Conservation (phyloP, 2,329 filamentous ascomycete genomes). For the Aureobasidium leucospermi region DNA sequence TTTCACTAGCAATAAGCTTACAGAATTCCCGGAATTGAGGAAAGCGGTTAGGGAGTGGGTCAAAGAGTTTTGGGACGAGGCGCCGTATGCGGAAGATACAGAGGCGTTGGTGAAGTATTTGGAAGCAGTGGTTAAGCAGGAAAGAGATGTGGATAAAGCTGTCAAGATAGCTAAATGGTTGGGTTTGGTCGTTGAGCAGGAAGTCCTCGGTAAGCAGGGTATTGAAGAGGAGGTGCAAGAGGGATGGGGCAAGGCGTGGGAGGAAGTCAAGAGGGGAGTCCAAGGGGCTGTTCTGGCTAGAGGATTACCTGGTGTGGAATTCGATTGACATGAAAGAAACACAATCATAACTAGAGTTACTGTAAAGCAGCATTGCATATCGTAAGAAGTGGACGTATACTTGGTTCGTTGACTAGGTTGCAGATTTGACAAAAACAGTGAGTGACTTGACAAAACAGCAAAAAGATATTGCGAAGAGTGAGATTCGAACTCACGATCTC, state of each 20-base stretch:
- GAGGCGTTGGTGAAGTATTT: slow-evolving; percentile 68
- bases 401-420: no score
- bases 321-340: slow-evolving; percentile 21
- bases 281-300: slow-evolving; percentile 36
- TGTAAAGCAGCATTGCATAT: not conserved
- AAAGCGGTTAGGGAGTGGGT: slow-evolving; percentile 73
- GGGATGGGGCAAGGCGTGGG: slow-evolving; percentile 33
- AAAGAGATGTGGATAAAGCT: slow-evolving; percentile 71
- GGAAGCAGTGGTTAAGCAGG: slow-evolving; percentile 59
- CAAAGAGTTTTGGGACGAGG: slow-evolving; percentile 60
- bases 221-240: slow-evolving; percentile 14
- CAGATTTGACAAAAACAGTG: not conserved
- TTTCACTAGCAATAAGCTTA: slow-evolving; percentile 54
- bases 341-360: not conserved
- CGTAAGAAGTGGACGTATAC: no score
- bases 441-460: not conserved
- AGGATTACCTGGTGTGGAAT: slow-evolving; percentile 39
- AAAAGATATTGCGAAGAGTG: not conserved
- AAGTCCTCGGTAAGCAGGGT: slow-evolving; percentile 14
- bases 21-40: slow-evolving; percentile 56
- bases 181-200: slow-evolving; percentile 32
- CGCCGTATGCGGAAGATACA: slow-evolving; percentile 73
- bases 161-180: slow-evolving; percentile 62
- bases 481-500: not conserved
- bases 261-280: slow-evolving; percentile 35